Percentiles rank a stretch among this genome's conserved stretches.
These are phyloP conservation scores for Pseudogymnoascus sp. DNA, from an alignment of 2,329 filamentous ascomycete genomes.

Conservation along the genomic window DNA sequence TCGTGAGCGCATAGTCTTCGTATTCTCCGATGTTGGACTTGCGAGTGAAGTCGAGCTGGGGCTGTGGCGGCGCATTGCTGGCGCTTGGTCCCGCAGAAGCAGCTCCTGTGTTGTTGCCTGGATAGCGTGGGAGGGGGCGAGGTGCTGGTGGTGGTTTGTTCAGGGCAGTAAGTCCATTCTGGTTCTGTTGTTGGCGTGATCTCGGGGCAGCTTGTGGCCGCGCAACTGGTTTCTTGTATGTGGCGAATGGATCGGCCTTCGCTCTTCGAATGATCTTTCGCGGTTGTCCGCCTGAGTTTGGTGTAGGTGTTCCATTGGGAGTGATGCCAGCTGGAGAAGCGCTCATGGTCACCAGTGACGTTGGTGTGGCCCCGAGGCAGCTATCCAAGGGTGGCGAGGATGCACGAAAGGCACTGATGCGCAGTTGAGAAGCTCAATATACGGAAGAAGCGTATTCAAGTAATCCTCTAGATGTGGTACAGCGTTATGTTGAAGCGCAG, in stretches of 20 bases:
- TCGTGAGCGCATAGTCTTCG: conserved; percentile 61
- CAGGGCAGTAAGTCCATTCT: conserved; percentile 17
- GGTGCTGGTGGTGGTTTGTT: conserved; percentile 9
- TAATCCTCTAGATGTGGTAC: neutral
- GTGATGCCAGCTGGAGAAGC: conserved; percentile 34
- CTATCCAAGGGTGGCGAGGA: neutral
- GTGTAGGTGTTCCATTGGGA: conserved; percentile 38
- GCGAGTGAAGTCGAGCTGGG: conserved; percentile 50
- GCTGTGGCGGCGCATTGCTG: conserved; percentile 35
- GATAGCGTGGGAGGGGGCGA: conserved; percentile 14
- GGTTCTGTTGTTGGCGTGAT: conserved; percentile 1
- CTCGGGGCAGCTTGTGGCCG: conserved; percentile 26
- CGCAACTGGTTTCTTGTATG: conserved; percentile 44
- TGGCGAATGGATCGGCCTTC: conserved; percentile 54
- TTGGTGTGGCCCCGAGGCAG: neutral
- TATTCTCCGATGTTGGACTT: conserved; percentile 35
- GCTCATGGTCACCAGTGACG: conserved; percentile 28
- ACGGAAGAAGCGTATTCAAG: neutral
- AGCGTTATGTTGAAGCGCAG: neutral
- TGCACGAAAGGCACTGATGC: neutral
- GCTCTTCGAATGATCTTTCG: conserved; percentile 38
- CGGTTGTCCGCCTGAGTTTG: conserved; percentile 37
- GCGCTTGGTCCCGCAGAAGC: conserved; percentile 15
- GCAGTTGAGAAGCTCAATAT: neutral
- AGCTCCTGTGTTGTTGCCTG: conserved; percentile 9